A percentile compares a stretch with the other conserved stretches of the same genome.
phyloP scores from a whole-genome alignment of 345 rosid genomes.

The Lenwebbia sp. region DNA sequence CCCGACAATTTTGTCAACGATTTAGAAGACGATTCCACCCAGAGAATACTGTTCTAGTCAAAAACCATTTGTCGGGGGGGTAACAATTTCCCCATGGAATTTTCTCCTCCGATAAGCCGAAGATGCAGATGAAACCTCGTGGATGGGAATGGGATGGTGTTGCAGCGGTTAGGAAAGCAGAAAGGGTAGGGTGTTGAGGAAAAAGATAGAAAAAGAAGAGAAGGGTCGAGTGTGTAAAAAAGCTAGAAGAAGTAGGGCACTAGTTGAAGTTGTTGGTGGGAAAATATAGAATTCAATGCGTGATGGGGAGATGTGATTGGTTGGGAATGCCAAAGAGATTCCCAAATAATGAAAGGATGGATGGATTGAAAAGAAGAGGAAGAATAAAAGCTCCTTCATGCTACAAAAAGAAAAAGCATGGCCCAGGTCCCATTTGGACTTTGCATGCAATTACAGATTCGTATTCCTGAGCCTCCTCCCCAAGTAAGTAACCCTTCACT shows the following conservation, averaged over 20 bases:
- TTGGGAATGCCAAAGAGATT: background rate
- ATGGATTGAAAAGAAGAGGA: background rate
- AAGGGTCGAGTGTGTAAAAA: background rate
- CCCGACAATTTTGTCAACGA: background rate
- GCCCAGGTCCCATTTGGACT: background rate
- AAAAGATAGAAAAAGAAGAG: background rate
- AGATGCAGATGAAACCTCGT: background rate
- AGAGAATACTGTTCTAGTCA: background rate
- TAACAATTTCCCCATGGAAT: background rate
- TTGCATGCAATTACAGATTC: background rate
- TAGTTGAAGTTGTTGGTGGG: background rate
- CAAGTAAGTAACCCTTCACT: background rate
- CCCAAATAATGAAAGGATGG: background rate
- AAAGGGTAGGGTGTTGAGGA: background rate
- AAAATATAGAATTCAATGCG: background rate
- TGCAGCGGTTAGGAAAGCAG: background rate
- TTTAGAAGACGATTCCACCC: background rate
- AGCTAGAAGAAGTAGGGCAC: background rate
- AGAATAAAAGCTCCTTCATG: background rate
- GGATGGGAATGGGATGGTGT: background rate
- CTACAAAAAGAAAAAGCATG: background rate
- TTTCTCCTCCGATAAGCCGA: background rate
- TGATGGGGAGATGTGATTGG: background rate
- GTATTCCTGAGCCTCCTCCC: background rate
- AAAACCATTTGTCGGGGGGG: background rate